Percentiles rank a stretch among this genome's conserved stretches.
Conservation (phyloP, 2,329 filamentous ascomycete genomes). For the Cercospora janseana region DNA sequence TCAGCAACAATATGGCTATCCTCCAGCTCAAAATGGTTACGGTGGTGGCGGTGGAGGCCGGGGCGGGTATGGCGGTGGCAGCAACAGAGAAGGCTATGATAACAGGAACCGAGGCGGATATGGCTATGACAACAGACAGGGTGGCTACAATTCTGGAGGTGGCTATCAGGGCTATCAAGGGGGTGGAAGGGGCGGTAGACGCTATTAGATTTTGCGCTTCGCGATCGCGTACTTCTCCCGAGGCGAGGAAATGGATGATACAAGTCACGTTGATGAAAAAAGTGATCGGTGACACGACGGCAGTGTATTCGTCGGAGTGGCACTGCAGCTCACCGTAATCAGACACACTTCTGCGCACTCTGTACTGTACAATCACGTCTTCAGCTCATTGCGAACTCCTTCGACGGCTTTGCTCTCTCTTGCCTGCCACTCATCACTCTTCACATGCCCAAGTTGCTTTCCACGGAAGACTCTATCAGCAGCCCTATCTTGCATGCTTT, state of each 20-base stretch:
- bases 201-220: slow-evolving; percentile 12
- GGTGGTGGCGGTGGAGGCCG: slow-evolving; percentile 13
- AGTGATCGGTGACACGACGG: too few species aligned
- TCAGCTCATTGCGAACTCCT: slow-evolving; percentile 34
- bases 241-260: too few species aligned
- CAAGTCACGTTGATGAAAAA: too few species aligned
- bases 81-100: slow-evolving; percentile 26
- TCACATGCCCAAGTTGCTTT: slow-evolving; percentile 32
- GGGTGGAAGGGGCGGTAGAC: slow-evolving; percentile 16
- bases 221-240: too few species aligned
- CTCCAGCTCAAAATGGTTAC: slow-evolving; percentile 29
- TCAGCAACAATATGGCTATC: slow-evolving; percentile 26
- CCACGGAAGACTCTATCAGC: slow-evolving; percentile 40
- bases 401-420: slow-evolving; percentile 46
- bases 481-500: slow-evolving; percentile 23
- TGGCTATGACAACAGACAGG: slow-evolving; percentile 5
- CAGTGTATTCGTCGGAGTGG: too few species aligned
- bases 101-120: slow-evolving; percentile 32
- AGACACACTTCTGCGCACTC: too few species aligned
- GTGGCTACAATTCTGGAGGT: slow-evolving; percentile 13
- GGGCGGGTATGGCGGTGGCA: slow-evolving; percentile 25
- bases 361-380: slow-evolving; percentile 8
- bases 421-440: slow-evolving; percentile 45
- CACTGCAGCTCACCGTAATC: too few species aligned
- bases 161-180: slow-evolving; percentile 16